phyloP scores from a whole-genome alignment of 768 basidiomycete genomes.

The Suillus discolor region DNA sequence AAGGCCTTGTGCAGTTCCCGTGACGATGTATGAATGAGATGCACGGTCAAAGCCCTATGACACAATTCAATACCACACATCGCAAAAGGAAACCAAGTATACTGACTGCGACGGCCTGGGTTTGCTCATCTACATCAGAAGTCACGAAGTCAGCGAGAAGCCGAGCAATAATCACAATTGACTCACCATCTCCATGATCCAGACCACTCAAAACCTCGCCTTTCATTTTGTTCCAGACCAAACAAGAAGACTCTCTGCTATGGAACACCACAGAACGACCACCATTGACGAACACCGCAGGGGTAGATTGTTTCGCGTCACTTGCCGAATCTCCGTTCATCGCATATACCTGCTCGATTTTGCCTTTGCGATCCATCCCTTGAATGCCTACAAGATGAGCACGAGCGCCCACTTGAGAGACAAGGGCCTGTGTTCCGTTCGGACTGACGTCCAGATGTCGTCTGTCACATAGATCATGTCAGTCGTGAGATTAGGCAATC shows the following conservation, averaged over 20 bases:
- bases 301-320: slow-evolving; percentile 40
- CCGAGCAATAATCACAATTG: neutral
- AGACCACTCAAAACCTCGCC: slow-evolving; percentile 58
- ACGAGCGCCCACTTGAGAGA: slow-evolving; percentile 52
- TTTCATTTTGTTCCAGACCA: slow-evolving; percentile 65
- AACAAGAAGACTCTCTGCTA: slow-evolving; percentile 50
- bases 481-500: slow-evolving; percentile 3
- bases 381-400: slow-evolving; percentile 55
- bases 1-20: slow-evolving; percentile 56
- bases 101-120: slow-evolving; percentile 39
- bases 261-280: slow-evolving; percentile 63
- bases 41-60: slow-evolving; percentile 50
- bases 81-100: neutral
- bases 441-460: slow-evolving; percentile 56
- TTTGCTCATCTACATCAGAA: slow-evolving; percentile 29
- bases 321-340: slow-evolving; percentile 35
- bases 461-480: slow-evolving; percentile 35
- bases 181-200: slow-evolving; percentile 61
- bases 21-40: slow-evolving; percentile 44
- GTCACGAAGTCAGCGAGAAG: slow-evolving; percentile 13
- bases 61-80: slow-evolving; percentile 30
- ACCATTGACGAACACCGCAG: slow-evolving; percentile 54
- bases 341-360: slow-evolving; percentile 55
- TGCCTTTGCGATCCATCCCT: slow-evolving; percentile 50
- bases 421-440: slow-evolving; percentile 51